Conservation (phyloP, 495 filamentous ascomycete genomes). For the Corynascus novoguineensis region DNA sequence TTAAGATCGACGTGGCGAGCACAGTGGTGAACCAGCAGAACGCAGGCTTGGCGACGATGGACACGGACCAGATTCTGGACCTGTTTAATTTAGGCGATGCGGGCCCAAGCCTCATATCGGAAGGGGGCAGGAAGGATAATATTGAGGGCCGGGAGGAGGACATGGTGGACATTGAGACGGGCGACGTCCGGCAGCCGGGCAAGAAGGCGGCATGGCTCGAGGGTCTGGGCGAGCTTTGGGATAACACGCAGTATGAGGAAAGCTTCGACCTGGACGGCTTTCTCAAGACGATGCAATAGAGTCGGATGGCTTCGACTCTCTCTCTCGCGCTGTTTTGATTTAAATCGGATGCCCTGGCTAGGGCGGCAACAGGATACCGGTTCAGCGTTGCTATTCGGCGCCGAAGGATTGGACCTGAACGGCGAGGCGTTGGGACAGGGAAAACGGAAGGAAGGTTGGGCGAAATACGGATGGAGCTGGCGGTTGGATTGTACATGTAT, state of each 20-base stretch:
- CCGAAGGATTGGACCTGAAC: neutral
- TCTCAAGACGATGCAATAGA: conserved; percentile 65
- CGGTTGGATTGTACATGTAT: neutral
- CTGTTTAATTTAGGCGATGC: conserved; percentile 89
- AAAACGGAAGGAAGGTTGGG: neutral
- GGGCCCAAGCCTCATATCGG: conserved; percentile 54
- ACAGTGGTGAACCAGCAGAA: conserved; percentile 99
- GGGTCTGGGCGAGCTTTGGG: conserved; percentile 93
- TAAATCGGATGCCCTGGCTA: neutral
- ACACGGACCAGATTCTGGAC: conserved; percentile 95
- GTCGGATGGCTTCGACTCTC: no score
- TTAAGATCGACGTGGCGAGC: conserved; percentile 98
- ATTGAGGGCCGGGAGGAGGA: conserved; percentile 73
- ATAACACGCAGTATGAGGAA: conserved; percentile 92
- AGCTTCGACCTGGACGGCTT: conserved; percentile 93
- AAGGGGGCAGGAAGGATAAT: conserved; percentile 46
- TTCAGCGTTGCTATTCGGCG: neutral
- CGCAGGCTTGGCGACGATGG: conserved; percentile 87
- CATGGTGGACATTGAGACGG: conserved; percentile 87
- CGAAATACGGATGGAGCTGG: neutral
- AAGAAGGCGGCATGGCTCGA: conserved; percentile 92
- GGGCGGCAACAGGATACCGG: conserved; percentile 1
- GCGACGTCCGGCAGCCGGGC: conserved; percentile 87
- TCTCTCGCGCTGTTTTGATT: conserved; percentile 9
- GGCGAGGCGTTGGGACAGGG: conserved; percentile 3